phyloP scores from a whole-genome alignment of 371 early-diverging fungal genomes.

The Dichotomocladium elegans region DNA sequence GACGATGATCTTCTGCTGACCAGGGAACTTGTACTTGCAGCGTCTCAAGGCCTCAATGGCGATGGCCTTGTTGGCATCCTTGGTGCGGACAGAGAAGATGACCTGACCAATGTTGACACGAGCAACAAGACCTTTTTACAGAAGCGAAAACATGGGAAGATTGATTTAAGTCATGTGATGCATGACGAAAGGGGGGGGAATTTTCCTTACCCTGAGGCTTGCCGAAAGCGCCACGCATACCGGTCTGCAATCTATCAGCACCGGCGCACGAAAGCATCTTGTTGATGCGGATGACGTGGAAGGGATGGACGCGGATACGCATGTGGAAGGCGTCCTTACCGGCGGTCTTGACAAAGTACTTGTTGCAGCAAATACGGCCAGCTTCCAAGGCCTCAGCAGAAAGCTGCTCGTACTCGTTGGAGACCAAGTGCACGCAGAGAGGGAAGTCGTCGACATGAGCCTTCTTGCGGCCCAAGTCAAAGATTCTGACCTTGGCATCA shows the following conservation, averaged over 20 bases:
- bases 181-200: too few relatives aligned
- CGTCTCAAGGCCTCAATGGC: constrained; percentile 99
- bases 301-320: constrained; percentile 99
- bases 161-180: too few relatives aligned
- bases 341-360: constrained; percentile 98
- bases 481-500: constrained; percentile 98
- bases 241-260: constrained; percentile 99
- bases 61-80: constrained; percentile 92
- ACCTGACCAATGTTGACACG: constrained; percentile 99
- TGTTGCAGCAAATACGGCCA: constrained; percentile 99
- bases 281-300: constrained; percentile 99
- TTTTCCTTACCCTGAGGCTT: too few relatives aligned
- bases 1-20: constrained; percentile 98
- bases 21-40: constrained; percentile 98
- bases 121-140: constrained; percentile 98
- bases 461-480: constrained; percentile 99
- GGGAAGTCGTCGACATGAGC: constrained; percentile 99
- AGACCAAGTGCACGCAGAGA: constrained; percentile 93
- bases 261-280: constrained; percentile 99
- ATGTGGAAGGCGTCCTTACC: constrained; percentile 99
- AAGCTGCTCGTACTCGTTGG: constrained; percentile 99
- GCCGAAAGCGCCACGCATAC: constrained; percentile 99
- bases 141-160: too few relatives aligned
- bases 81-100: constrained; percentile 98
- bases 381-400: constrained; percentile 99